A percentile compares a stretch with the other conserved stretches of the same genome.
phyloP scores from a whole-genome alignment of 2,329 filamentous ascomycete genomes.

The Claviceps purpurea region DNA sequence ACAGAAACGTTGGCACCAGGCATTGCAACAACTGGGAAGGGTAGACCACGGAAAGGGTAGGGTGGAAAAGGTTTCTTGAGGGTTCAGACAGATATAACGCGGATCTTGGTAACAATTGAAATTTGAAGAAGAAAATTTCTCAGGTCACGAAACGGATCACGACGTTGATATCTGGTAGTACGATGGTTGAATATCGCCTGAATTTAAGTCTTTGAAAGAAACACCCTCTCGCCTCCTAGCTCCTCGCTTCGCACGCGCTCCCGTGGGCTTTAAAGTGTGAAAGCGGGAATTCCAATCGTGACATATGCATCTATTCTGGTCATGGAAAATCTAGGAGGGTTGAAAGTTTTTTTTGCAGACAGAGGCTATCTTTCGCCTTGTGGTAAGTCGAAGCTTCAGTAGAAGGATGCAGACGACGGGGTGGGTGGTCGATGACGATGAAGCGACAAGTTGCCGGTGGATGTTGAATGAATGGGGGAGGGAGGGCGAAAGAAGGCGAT shows the following conservation, averaged over 20 bases:
- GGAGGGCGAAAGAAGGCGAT: conserved; percentile 12
- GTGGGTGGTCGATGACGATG: conserved; percentile 7
- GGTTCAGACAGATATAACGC: conserved; percentile 11
- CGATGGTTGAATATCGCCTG: conserved; percentile 48
- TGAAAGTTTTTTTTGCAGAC: conserved; percentile 7
- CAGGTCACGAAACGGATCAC: conserved; percentile 13
- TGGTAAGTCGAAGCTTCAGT: conserved; percentile 10
- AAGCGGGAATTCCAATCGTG: conserved; percentile 37
- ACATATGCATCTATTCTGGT: conserved; percentile 24
- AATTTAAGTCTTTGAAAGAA: conserved; percentile 13
- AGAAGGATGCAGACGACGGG: conserved; percentile 13
- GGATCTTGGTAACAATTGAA: conserved; percentile 8
- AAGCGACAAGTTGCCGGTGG: conserved; percentile 11
- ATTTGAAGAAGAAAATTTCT: neutral
- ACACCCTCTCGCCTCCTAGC: conserved; percentile 23
- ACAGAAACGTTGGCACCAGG: conserved; percentile 57
- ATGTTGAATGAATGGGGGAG: conserved; percentile 11
- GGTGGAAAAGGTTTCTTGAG: conserved; percentile 5
- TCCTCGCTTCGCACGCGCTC: conserved; percentile 48
- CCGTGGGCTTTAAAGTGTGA: conserved; percentile 61
- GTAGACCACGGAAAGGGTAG: conserved; percentile 4
- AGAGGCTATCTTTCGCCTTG: conserved; percentile 19
- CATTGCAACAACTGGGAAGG: conserved; percentile 40
- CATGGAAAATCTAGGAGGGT: conserved; percentile 27
- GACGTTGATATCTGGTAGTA: conserved; percentile 24